Conservation (phyloP, 345 rosid genomes). For the Laguncularia racemosa region DNA sequence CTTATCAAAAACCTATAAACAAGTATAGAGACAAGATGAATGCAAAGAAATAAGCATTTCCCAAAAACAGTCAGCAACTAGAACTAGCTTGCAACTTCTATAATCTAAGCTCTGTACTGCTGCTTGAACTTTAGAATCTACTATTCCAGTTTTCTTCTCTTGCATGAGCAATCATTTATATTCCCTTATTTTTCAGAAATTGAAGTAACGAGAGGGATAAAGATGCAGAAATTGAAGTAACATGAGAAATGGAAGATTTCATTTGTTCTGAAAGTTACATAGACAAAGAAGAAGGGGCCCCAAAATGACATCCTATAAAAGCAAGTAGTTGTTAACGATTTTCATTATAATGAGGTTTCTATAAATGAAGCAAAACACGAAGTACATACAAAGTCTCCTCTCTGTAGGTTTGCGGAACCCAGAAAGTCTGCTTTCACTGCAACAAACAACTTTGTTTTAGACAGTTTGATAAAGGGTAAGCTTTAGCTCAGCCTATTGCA, state of each 20-base stretch:
- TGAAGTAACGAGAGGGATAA: too few relatives aligned
- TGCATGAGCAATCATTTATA: too few relatives aligned
- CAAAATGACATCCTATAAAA: neutral
- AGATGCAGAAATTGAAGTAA: too few relatives aligned
- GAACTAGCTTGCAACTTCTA: neutral
- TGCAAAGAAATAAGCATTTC: neutral
- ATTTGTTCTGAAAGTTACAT: too few relatives aligned
- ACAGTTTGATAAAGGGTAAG: slow-evolving; percentile 5
- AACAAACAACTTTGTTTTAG: slow-evolving; percentile 14
- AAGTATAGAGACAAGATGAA: slow-evolving; percentile 2
- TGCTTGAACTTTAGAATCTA: neutral
- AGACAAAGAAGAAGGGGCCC: too few relatives aligned
- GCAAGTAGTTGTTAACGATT: neutral
- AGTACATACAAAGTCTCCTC: slow-evolving; percentile 48
- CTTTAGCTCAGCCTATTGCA: slow-evolving; percentile 1
- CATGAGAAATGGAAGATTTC: too few relatives aligned
- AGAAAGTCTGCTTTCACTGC: slow-evolving; percentile 49
- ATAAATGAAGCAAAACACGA: slow-evolving; percentile 1
- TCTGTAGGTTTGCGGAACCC: slow-evolving; percentile 32
- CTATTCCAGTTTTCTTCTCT: too few relatives aligned
- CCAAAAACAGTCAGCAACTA: neutral
- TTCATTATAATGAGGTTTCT: neutral
- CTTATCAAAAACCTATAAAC: slow-evolving; percentile 49
- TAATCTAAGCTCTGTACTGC: neutral
- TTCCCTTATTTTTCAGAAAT: too few relatives aligned